A percentile compares a stretch with the other conserved stretches of the same genome.
These are phyloP conservation scores for Hansenula anomala DNA, from an alignment of 1,139 yeast genomes.

Conservation along the genomic window DNA sequence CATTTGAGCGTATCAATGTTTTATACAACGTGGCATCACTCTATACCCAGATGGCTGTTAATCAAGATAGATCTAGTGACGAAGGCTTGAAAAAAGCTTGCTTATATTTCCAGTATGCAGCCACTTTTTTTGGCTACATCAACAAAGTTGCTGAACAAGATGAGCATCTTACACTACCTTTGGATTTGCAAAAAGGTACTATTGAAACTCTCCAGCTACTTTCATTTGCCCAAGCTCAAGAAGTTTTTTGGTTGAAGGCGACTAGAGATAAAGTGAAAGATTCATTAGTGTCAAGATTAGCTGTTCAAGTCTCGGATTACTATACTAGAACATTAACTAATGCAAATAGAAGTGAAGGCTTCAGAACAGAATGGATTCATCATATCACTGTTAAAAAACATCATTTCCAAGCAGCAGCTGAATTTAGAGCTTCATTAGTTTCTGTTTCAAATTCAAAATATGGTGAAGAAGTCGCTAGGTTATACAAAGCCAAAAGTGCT, in stretches of 20 bases:
- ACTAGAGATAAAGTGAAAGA: constrained; percentile 51
- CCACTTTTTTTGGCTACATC: constrained; percentile 57
- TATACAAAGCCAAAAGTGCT: constrained; percentile 38
- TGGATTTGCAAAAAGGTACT: constrained; percentile 40
- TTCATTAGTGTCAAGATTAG: constrained; percentile 56
- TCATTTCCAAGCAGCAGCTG: constrained; percentile 71
- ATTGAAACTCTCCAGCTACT: constrained; percentile 39
- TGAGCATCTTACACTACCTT: constrained; percentile 27
- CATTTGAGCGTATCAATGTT: constrained; percentile 57
- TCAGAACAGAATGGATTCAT: constrained; percentile 60
- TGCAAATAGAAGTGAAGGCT: constrained; percentile 45
- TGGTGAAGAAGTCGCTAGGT: constrained; percentile 67
- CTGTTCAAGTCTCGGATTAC: constrained; percentile 55
- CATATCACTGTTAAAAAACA: constrained; percentile 51
- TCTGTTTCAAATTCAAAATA: constrained; percentile 46
- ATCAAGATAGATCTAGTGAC: constrained; percentile 38
- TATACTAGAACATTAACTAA: constrained; percentile 44
- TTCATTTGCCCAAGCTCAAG: constrained; percentile 85
- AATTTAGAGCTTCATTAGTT: constrained; percentile 52
- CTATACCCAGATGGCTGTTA: constrained; percentile 51
- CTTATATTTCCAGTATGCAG: constrained; percentile 60
- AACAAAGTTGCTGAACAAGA: constrained; percentile 20
- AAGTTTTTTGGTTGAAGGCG: constrained; percentile 78
- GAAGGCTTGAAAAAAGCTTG: constrained; percentile 63
- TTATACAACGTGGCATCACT: constrained; percentile 66